A percentile compares a stretch with the other conserved stretches of the same genome.
These are phyloP conservation scores for Phytopythium chamaehyphon DNA, from an alignment of 352 stramenopile species.

Conservation along the genomic window DNA sequence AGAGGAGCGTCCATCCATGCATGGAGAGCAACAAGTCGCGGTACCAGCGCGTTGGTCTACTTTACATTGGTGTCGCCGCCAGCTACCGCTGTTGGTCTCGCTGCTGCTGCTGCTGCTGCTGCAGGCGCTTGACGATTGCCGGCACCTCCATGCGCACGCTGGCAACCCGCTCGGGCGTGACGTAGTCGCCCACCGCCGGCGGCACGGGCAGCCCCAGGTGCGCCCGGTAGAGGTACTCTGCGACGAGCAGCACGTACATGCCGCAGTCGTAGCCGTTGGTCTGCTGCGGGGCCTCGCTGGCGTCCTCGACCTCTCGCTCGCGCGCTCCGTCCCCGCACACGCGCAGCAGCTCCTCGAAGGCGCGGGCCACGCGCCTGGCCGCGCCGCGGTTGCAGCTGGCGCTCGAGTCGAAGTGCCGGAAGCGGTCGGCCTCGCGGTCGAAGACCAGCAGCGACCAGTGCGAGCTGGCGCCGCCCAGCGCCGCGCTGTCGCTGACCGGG, in stretches of 20 bases:
- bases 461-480: constrained; percentile 45
- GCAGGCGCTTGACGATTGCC: constrained; percentile 26
- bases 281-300: constrained; percentile 53
- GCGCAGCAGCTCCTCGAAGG: constrained; percentile 40
- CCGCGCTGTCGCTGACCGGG: constrained; percentile 67
- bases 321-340: constrained; percentile 6
- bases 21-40: background rate
- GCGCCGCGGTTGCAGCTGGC: constrained; percentile 48
- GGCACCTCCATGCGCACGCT: constrained; percentile 46
- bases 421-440: constrained; percentile 12
- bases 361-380: constrained; percentile 30
- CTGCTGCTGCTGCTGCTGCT: constrained; percentile 7
- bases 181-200: constrained; percentile 32
- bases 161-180: constrained; percentile 45
- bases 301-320: constrained; percentile 23
- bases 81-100: background rate
- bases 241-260: constrained; percentile 67
- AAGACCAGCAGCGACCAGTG: constrained; percentile 81
- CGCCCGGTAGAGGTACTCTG: constrained; percentile 53
- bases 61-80: background rate
- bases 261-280: constrained; percentile 79
- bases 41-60: too few relatives aligned
- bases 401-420: constrained; percentile 76
- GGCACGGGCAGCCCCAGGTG: constrained; percentile 8
- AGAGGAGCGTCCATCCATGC: too few relatives aligned